Percentiles rank a stretch among this genome's conserved stretches.
Conservation (phyloP, 2,329 filamentous ascomycete species). For the Raffaelea arxii region DNA sequence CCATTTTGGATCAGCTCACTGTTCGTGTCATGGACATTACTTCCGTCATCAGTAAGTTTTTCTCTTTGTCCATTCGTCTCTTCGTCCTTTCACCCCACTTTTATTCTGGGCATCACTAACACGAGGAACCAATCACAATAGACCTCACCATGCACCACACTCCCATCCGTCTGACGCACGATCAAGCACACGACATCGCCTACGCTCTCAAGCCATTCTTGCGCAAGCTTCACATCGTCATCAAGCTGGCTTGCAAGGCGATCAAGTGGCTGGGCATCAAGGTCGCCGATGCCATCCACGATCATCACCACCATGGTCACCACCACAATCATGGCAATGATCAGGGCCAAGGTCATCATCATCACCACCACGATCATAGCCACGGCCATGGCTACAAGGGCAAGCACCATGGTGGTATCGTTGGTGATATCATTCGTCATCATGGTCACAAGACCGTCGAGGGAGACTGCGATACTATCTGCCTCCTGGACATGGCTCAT, state of each 20-base stretch:
- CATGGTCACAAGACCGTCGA: too few species aligned
- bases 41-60: neutral
- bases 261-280: neutral
- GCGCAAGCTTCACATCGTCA: neutral
- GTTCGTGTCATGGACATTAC: neutral
- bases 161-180: neutral
- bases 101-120: neutral
- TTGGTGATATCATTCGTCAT: too few species aligned
- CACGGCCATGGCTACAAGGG: neutral
- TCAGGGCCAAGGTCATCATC: neutral
- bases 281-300: neutral
- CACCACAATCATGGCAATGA: neutral
- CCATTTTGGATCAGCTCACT: neutral
- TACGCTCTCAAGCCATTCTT: neutral
- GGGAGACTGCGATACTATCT: constrained; percentile 2
- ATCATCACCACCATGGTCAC: neutral
- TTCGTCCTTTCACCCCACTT: neutral
- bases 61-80: neutral
- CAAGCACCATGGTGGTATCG: neutral
- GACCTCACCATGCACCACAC: neutral
- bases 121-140: neutral
- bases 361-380: neutral
- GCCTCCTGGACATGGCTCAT: constrained; percentile 5
- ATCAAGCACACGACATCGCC: neutral
- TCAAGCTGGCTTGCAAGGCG: neutral